These are phyloP conservation scores for Neopestalotiopsis sp. DNA, from an alignment of 2,329 filamentous ascomycete genomes.

Conservation along the genomic window DNA sequence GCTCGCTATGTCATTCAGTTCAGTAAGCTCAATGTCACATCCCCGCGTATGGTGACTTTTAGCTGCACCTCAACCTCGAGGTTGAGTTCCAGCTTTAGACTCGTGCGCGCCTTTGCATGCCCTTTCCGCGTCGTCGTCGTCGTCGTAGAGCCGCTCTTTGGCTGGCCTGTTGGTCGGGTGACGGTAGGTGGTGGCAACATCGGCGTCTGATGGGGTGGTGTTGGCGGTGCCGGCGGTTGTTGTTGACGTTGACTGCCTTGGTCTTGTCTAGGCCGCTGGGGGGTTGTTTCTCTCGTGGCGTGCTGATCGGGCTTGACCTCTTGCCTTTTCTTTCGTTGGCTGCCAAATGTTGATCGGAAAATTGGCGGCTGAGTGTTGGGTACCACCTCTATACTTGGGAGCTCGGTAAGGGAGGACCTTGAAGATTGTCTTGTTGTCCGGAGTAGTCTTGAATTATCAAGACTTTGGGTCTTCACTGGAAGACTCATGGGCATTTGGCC, in stretches of 20 bases:
- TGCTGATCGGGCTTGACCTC: not conserved
- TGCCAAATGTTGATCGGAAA: not conserved
- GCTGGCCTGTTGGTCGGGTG: not conserved
- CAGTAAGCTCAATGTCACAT: constrained; percentile 8
- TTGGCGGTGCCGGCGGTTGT: not conserved
- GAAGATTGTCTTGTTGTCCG: not conserved
- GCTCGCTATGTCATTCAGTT: not conserved
- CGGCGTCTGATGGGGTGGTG: no score
- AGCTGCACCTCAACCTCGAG: constrained; percentile 16
- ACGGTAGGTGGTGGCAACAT: not conserved
- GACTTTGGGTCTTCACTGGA: no score
- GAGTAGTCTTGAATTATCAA: not conserved
- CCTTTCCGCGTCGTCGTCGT: not conserved
- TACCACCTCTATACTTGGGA: not conserved
- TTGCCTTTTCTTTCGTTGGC: not conserved
- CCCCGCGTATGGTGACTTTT: not conserved
- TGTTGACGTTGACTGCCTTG: not conserved
- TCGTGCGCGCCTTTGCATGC: not conserved
- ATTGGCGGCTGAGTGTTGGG: not conserved
- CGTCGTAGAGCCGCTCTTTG: no score
- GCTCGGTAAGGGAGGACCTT: not conserved
- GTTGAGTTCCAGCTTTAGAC: constrained; percentile 12
- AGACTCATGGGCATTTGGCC: no score
- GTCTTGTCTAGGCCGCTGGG: not conserved
- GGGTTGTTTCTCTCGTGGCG: not conserved